phyloP scores from a whole-genome alignment of 768 basidiomycete species.

The Macrolepiota albuminosa region DNA sequence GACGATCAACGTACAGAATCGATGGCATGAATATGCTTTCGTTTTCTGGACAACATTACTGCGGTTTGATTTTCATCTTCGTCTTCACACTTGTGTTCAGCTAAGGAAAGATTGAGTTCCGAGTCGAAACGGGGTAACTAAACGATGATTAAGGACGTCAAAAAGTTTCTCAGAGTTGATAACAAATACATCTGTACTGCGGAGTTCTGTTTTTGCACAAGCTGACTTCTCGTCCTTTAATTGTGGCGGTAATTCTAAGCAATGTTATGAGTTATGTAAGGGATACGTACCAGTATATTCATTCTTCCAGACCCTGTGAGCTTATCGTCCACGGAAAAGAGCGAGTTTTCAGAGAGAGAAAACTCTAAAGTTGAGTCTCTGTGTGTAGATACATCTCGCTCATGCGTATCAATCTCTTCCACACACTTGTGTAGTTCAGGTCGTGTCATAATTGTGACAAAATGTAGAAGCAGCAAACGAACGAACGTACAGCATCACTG shows the following conservation, averaged over 20 bases:
- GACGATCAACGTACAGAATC: background rate
- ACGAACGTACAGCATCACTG: background rate
- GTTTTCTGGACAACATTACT: background rate
- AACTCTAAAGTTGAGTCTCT: background rate
- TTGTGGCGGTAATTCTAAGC: background rate
- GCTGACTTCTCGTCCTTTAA: background rate
- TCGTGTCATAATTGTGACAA: background rate
- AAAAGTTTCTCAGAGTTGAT: background rate
- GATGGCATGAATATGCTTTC: background rate
- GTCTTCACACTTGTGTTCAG: conserved; percentile 8
- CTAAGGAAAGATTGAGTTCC: background rate
- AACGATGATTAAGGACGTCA: background rate
- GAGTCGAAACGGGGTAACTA: conserved; percentile 7
- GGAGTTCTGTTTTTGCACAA: background rate
- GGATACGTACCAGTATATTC: background rate
- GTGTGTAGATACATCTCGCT: background rate
- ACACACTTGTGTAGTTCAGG: background rate
- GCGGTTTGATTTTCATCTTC: background rate
- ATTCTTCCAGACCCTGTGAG: background rate
- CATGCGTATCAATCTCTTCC: background rate
- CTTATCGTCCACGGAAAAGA: background rate
- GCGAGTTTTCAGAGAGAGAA: background rate
- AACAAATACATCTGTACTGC: conserved; percentile 1
- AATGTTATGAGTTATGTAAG: background rate
- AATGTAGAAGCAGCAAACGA: background rate